Evolutionary conservation across 106 monocot genomes (phyloP).

Genomic region (Platanthera guangdongensis): DNA sequence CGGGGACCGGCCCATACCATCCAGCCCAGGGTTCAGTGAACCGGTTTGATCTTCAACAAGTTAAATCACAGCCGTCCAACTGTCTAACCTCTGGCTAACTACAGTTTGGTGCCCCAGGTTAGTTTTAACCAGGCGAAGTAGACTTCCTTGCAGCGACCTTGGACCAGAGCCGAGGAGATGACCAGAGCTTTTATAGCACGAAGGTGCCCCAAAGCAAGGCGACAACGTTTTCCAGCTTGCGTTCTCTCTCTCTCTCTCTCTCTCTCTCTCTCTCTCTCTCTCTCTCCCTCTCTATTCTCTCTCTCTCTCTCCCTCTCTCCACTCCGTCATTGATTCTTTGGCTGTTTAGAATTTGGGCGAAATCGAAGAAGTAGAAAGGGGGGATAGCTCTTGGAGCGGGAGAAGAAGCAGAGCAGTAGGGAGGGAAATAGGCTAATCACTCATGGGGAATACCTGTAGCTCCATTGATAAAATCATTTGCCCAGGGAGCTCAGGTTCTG

Average conservation of each 20-base stretch:
- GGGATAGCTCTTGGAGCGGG: neutral
- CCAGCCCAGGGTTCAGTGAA: no score
- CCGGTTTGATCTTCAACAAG: no score
- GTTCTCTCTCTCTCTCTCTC: constrained; percentile 1
- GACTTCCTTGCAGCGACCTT: neutral
- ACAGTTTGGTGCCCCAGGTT: neutral
- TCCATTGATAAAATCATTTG: neutral
- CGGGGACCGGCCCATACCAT: no score
- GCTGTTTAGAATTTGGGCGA: neutral
- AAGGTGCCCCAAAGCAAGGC: neutral
- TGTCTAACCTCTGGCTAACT: neutral
- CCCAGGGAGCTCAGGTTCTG: constrained; percentile 1
- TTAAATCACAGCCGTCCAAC: no score
- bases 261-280: neutral
- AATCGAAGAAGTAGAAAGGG: no score
- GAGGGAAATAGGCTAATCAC: neutral
- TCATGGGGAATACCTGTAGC: constrained; percentile 5
- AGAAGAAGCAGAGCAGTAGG: neutral
- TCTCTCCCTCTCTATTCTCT: neutral
- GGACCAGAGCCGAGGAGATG: neutral
- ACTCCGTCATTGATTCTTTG: neutral
- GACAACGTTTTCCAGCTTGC: neutral
- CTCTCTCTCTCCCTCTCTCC: neutral
- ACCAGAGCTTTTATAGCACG: neutral
- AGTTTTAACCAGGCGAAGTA: neutral